Evolutionary conservation across 352 stramenopile genomes (phyloP), one percentile per base, ranked within the genome.

Genomic region (Thalassiosira hispida): DNA sequence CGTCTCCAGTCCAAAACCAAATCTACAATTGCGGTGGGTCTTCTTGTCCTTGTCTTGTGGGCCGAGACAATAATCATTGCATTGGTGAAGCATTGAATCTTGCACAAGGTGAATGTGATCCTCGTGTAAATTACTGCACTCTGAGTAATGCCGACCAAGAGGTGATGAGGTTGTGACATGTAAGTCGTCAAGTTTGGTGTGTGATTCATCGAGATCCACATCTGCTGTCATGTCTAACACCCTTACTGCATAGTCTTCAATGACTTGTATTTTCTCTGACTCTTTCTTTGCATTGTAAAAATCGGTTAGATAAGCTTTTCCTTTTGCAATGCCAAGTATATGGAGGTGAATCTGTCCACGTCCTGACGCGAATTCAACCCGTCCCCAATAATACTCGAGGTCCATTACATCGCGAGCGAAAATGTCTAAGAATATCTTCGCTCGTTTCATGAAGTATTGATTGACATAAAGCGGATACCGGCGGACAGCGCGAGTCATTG

Each of bases 291-390:
- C 71, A 1, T 67, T 59, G 31, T 73, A 67, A 47, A 67, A 72
- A 53, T 65, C 61, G 8, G 44, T 25, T n/a, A 81, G 29, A 51
- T 72, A 75, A 7, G 73, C 55, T 46, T 44, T 69, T 14, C 77
- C 56, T 18, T 67, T 78, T 20, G 22, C 44, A 20, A 82, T 82
- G 22, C 27, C 74, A 16, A 82, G 40, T 12, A 82, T 9, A 62
- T 83, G 68, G 4, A 78, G 22, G 35, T 83, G 74, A 33, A 83
- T 79, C 42, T 71, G 47, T 35, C 74, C 74, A 47, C 74, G 66
- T 23, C 66, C 66, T 40, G 67, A 59, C 27, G 74, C 66, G 20
- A 83, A 83, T 31, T 83, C 74, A 0, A 83, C 33, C 27, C 74
- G 40, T 47, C 56, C 66, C 67, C 66, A 79, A 42, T 79, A 83